Conservation (phyloP, 306 rosid genomes). For the Glycine tomentella region DNA sequence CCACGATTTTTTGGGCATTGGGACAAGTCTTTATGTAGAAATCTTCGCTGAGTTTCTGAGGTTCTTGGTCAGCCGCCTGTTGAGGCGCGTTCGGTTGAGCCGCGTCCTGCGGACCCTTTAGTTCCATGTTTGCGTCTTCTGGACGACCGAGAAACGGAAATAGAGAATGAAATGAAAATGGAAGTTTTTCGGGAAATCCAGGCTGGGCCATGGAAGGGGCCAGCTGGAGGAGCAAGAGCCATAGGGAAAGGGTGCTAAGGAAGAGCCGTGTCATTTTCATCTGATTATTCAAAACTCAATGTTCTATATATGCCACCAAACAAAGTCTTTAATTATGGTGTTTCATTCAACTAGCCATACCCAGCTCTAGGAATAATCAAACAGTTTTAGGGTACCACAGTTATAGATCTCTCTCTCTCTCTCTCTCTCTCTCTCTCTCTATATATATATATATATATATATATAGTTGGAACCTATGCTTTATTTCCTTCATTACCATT, state of each 20-base stretch:
- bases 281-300: too few species aligned
- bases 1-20: slow-evolving; percentile 55
- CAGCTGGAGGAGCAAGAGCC: slow-evolving; percentile 19
- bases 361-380: background rate
- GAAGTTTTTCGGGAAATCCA: too few species aligned
- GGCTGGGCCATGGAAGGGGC: slow-evolving; percentile 21
- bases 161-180: background rate
- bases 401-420: background rate
- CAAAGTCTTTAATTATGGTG: background rate
- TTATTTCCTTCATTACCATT: background rate
- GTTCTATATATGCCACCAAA: too few species aligned
- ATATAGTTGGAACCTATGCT: background rate
- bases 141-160: background rate
- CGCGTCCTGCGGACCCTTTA: too few species aligned
- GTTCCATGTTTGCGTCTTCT: too few species aligned
- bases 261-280: slow-evolving; percentile 17
- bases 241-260: slow-evolving; percentile 5
- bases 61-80: too few species aligned
- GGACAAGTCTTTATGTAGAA: slow-evolving; percentile 60
- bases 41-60: background rate
- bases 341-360: slow-evolving; percentile 19
- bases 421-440: background rate
- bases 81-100: too few species aligned
- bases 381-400: background rate
- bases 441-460: too few species aligned